Conservation (phyloP, 1,139 yeast species). For the Pichia sp. region DNA sequence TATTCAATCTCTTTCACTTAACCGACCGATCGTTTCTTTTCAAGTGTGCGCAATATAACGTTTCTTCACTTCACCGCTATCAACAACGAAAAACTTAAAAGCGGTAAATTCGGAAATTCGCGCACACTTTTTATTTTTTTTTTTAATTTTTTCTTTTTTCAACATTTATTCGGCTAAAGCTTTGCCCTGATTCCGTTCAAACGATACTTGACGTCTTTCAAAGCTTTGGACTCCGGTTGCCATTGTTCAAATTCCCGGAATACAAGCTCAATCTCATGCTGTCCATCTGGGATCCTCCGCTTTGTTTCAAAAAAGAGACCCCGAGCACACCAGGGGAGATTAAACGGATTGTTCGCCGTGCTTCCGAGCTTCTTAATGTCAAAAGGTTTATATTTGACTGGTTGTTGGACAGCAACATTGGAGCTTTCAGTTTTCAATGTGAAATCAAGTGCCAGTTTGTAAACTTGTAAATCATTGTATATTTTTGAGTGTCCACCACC, state of each 20-base stretch:
- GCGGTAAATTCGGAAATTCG: background rate
- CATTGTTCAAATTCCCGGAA: constrained; percentile 71
- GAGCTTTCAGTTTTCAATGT: constrained; percentile 67
- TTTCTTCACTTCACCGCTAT: too few relatives aligned
- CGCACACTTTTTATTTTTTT: background rate
- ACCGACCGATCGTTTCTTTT: too few relatives aligned
- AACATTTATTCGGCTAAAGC: constrained; percentile 12
- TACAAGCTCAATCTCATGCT: constrained; percentile 52
- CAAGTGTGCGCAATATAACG: too few relatives aligned
- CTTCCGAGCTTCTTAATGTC: constrained; percentile 52
- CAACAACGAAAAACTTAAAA: background rate
- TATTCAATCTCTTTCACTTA: too few relatives aligned
- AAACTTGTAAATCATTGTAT: constrained; percentile 80
- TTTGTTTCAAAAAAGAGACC: constrained; percentile 62
- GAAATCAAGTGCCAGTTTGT: constrained; percentile 70
- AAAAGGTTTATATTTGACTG: constrained; percentile 54
- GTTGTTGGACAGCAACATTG: constrained; percentile 27
- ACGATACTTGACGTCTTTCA: constrained; percentile 80
- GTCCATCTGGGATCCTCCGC: constrained; percentile 35
- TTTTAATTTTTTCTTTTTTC: background rate
- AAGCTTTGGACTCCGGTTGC: constrained; percentile 76
- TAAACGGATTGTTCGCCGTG: constrained; percentile 70
- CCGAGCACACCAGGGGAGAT: constrained; percentile 87
- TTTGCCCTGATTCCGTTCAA: constrained; percentile 63
- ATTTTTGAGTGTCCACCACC: constrained; percentile 93